Evolutionary conservation across 1,284 basidiomycete genomes (phyloP).

Genomic region (Agroathelia rolfsii): DNA sequence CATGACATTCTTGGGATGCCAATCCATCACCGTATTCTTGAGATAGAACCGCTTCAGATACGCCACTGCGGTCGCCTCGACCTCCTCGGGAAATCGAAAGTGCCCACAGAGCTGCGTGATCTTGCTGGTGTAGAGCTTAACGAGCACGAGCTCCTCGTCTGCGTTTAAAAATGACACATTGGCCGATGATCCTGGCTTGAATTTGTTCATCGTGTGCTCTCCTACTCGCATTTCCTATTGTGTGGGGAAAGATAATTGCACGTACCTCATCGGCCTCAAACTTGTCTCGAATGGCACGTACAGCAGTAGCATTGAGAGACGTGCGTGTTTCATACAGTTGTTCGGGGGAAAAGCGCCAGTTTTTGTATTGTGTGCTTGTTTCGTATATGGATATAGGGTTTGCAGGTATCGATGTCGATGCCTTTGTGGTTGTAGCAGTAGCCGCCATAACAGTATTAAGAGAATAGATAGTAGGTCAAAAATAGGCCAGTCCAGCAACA

Average conservation of each 20-base stretch:
- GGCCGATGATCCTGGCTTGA: slow-evolving; percentile 56
- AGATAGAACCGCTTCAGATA: slow-evolving; percentile 97
- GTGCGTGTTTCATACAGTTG: slow-evolving; percentile 49
- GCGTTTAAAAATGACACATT: slow-evolving; percentile 67
- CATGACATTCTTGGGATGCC: slow-evolving; percentile 98
- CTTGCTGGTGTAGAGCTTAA: slow-evolving; percentile 84
- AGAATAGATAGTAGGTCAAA: too few species aligned
- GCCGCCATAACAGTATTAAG: too few species aligned
- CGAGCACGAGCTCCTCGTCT: slow-evolving; percentile 80
- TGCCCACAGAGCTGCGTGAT: slow-evolving; percentile 78
- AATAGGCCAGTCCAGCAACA: too few species aligned
- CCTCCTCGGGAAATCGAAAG: slow-evolving; percentile 84
- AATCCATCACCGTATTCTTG: slow-evolving; percentile 98
- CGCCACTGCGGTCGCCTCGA: slow-evolving; percentile 85
- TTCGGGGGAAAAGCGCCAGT: slow-evolving; percentile 79
- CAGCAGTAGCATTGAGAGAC: slow-evolving; percentile 65
- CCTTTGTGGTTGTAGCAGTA: too few species aligned
- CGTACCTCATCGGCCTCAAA: slow-evolving; percentile 75
- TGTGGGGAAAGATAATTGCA: slow-evolving; percentile 10
- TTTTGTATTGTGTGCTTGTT: slow-evolving; percentile 75
- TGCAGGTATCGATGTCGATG: too few species aligned
- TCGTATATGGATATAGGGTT: too few species aligned
- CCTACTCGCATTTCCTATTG: slow-evolving; percentile 5
- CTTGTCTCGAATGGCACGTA: slow-evolving; percentile 63
- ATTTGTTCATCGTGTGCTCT: slow-evolving; percentile 9